Conservation (phyloP, 176 grass and related monocot species). For the Avena atlantica region DNA sequence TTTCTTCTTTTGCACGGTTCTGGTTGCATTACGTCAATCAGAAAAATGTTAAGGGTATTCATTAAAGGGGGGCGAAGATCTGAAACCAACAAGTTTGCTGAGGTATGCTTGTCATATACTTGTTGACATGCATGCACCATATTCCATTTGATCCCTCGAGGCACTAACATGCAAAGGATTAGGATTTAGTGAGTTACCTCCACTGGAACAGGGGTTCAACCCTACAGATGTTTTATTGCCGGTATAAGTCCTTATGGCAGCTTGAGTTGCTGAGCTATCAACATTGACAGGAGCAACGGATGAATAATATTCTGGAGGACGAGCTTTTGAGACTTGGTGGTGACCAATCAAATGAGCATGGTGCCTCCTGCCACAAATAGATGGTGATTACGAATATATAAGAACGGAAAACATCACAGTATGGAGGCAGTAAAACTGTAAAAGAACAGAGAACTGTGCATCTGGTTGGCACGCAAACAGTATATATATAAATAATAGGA, state of each 20-base stretch:
- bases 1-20: slow-evolving; percentile 28
- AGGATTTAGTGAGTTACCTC: slow-evolving; percentile 31
- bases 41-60: slow-evolving; percentile 40
- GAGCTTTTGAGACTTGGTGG: background rate
- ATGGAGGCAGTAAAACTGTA: too few relatives aligned
- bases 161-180: slow-evolving; percentile 29
- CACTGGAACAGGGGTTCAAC: slow-evolving; percentile 38
- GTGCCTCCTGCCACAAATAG: slow-evolving; percentile 35
- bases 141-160: slow-evolving; percentile 28
- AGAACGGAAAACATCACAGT: too few relatives aligned
- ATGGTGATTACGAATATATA: background rate
- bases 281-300: slow-evolving; percentile 9
- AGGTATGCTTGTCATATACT: background rate
- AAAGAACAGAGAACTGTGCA: too few relatives aligned
- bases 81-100: slow-evolving; percentile 52
- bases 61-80: slow-evolving; percentile 7
- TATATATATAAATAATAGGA: slow-evolving; percentile 22
- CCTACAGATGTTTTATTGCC: slow-evolving; percentile 19
- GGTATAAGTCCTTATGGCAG: background rate
- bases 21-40: slow-evolving; percentile 32
- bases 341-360: slow-evolving; percentile 47
- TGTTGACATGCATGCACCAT: slow-evolving; percentile 10
- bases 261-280: slow-evolving; percentile 31
- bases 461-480: too few relatives aligned
- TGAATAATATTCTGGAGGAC: slow-evolving; percentile 31